Percentiles rank a stretch among this genome's conserved stretches.
phyloP scores from a whole-genome alignment of 257 asterid genomes.

The Solanum lycopersicoides region DNA sequence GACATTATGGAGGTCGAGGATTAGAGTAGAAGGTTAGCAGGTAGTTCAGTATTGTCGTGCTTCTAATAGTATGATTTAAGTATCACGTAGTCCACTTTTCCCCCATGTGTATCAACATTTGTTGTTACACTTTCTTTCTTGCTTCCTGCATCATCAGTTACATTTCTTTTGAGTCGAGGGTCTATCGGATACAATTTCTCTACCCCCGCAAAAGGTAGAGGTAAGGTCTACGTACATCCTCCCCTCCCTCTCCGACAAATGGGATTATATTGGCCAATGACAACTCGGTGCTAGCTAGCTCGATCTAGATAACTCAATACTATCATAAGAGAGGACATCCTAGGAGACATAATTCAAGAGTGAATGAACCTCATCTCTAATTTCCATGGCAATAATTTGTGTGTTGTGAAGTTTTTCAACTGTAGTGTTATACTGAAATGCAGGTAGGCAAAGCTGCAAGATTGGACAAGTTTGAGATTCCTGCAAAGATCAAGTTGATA shows the following conservation, averaged over 20 bases:
- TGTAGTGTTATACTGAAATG: background rate
- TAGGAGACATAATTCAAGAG: background rate
- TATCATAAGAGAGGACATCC: background rate
- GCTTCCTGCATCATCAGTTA: background rate
- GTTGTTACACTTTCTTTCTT: background rate
- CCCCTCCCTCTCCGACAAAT: background rate
- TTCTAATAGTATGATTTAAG: background rate
- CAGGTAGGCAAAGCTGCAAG: constrained; percentile 66
- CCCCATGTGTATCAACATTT: background rate
- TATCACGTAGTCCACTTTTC: background rate
- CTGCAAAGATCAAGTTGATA: constrained; percentile 71
- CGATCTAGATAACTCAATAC: background rate
- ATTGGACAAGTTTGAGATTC: constrained; percentile 73
- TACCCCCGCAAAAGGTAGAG: background rate
- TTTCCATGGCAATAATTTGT: background rate
- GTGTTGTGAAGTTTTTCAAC: background rate
- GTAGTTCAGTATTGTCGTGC: background rate
- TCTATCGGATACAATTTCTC: background rate
- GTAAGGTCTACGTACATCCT: background rate
- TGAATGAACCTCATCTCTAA: background rate
- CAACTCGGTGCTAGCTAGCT: background rate
- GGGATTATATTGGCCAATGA: background rate
- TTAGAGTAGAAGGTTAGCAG: background rate
- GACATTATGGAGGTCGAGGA: background rate
- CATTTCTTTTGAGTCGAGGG: too few species aligned